Base-by-base conservation (phyloP, 352 stramenopile species). In the Peronosclerospora sorghi region DNA sequence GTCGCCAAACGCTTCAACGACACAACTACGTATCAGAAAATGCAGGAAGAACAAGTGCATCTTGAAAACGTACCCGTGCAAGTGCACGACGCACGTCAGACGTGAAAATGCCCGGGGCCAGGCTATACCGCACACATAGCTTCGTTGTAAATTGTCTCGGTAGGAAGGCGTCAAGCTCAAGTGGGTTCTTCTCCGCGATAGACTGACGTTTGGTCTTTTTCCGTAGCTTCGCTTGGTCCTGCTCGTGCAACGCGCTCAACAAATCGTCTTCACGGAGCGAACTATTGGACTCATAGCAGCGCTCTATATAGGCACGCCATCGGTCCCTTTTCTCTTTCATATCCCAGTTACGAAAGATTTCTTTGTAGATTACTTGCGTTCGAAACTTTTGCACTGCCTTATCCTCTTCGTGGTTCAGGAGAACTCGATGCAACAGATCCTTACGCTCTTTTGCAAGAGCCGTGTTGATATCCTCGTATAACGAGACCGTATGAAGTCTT, bases 141-240 rank as follows among this genome's bases (percentile, higher is more conserved):
- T 82, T 84, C 8, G 79, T 91, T 0, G 74, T 75, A 38, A 91
- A 89, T 46, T 86, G 75, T 6, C 66, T 72, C 5, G 79, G 78
- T 9, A 91, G 43, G 21, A 85, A 44, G 0, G 67, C 65, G 13
- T 56, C 44, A 12, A 68, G 51, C 1, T 52, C 56, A 5, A 67
- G 35, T 27, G 65, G 69, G 45, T 85, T 84, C 29, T 77, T 55
- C 41, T 80, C 48, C 9, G 79, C 50, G 17, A 68, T 72, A 9
- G 49, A 52, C 32, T 78, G 72, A 5, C 63, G 66, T 46, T 75
- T 69, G 14, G 45, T 65, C 32, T 68, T 65, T 8, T 48, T 59
- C 15, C 59, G 45, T 8, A 67, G 48, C n/a, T 65, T 67, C 4
- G 32, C 45, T 46, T 61, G 28, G 13, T 72, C 48, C 13, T 72